Evolutionary conservation across 2,329 filamentous ascomycete species (phyloP), one percentile per base, ranked within the genome.

Genomic region (Monosporascus ibericus): DNA sequence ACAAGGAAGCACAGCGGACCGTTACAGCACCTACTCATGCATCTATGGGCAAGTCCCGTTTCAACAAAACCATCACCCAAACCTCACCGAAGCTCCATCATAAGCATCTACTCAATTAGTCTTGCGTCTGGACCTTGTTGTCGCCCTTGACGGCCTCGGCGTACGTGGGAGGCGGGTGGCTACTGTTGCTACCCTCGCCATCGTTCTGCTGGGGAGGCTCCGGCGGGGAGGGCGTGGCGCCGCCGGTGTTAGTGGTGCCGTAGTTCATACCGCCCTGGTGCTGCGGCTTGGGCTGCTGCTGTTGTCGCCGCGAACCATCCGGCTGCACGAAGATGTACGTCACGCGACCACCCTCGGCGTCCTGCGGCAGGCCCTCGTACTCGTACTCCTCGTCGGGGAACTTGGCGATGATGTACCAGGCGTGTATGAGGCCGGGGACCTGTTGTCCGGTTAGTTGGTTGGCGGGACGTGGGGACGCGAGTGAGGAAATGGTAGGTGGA

Each of bases 401-500:
- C 67, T 89, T 87, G 64, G 89, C 82, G 72, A 99, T 96, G 72
- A 97, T 95, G 79, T 97, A 99, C 92, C 94, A 97, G 57, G 92
- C 84, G 75, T 99, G 94, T 2, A 99, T 75, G 48, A 97, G 86
- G 55, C 92, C 92, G 20, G 92, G 92, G 55, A 97, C 72, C 75
- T 79, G 59, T 20, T 30, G 27, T 30, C 27, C 40, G 2, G 47
- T 17, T 25, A 22, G 55, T 53, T 49, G 57, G 56, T 51, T n/a
- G 18, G 42, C 3, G 17, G 34, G 34, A 47, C 63, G 66, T n/a
- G 7, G 30, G 42, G 17, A 38, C 30, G 25, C 11, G 30, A 48
- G 27, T 49, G 36, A 70, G 68, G 39, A 14, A 17, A 30, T 5
- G 49, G 47, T 46, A 40, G 48, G 27, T 27, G 25, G 49, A 25